Evolutionary conservation across 2,329 filamentous ascomycete species (phyloP), one percentile per base, ranked within the genome.

Genomic region (Aplosporella prunicola): DNA sequence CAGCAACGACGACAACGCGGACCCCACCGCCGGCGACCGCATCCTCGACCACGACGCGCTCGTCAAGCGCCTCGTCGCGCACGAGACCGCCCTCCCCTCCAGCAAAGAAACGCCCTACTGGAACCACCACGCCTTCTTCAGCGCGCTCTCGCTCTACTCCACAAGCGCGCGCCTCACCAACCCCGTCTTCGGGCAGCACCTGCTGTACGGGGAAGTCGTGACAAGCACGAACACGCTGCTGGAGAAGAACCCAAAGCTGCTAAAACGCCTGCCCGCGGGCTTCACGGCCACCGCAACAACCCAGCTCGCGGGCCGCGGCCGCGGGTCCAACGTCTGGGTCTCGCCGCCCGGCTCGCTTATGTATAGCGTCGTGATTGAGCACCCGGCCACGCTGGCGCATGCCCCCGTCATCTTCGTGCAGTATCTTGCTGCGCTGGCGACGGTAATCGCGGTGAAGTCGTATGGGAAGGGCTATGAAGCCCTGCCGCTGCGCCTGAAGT

Each of bases 171-270:
- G 62, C 20, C 71, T 75, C 30, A 71, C 76, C 0, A 65, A 73
- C 5, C 58, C 57, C 3, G 63, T 74, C 16, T 96, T 93, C 68
- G 91, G 91, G 4, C 74, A 78, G 34, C 66, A 74, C 34, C 60
- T 98, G 3, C 67, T 96, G 45, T 96, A 96, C 52, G 88, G 82
- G 36, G 86, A 95, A 57, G 86, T 94, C 5, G 71, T 95, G 11
- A 95, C 89, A 3, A 93, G 86, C 56, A 98, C 91, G 18, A 94
- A 89, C 61, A 94, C 88, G 0, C 68, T 96, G 5, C 71, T 95
- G 5, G 91, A 96, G 52, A 94, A 91, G 81, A 98, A 98, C 53
- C 74, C 78, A 0, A 76, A 77, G 20, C 66, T 95, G 16, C 74
- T 95, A 23, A 73, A 79, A 5, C 76, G 72, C 29, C 70, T 96